Conservation (phyloP, 257 asterid species). For the Solanum peruvianum region DNA sequence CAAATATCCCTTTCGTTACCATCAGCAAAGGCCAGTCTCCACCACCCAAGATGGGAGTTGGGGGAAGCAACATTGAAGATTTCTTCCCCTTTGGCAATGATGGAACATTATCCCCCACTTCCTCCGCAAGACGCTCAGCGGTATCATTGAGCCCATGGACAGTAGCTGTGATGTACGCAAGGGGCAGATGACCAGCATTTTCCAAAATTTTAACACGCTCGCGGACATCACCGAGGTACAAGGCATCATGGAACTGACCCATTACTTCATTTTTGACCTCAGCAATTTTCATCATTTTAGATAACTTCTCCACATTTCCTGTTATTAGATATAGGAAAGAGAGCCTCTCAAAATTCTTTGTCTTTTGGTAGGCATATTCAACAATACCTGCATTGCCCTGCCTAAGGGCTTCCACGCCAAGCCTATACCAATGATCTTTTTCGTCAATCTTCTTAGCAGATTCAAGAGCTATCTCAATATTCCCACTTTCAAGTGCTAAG, state of each 20-base stretch:
- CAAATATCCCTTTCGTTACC: conserved; percentile 70
- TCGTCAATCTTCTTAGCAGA: conserved; percentile 81
- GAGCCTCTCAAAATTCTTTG: conserved; percentile 80
- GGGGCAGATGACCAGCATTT: conserved; percentile 67
- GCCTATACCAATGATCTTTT: conserved; percentile 87
- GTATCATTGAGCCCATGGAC: conserved; percentile 62
- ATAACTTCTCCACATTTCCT: conserved; percentile 67
- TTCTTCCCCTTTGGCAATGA: conserved; percentile 40
- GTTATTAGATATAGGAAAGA: conserved; percentile 80
- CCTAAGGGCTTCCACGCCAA: conserved; percentile 95
- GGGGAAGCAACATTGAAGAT: conserved; percentile 63
- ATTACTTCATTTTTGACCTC: conserved; percentile 89
- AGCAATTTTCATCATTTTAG: conserved; percentile 92
- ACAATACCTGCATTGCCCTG: conserved; percentile 94
- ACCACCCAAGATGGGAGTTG: conserved; percentile 53
- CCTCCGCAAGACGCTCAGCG: conserved; percentile 49
- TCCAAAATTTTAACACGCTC: conserved; percentile 86
- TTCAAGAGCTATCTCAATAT: conserved; percentile 86
- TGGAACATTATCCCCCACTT: conserved; percentile 66
- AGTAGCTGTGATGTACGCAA: conserved; percentile 67
- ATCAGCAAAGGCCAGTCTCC: conserved; percentile 85
- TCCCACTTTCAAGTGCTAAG: conserved; percentile 90
- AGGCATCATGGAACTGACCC: conserved; percentile 92
- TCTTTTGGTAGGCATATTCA: conserved; percentile 86
- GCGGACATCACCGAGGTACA: conserved; percentile 73